Conservation (phyloP, 371 early-diverging fungal genomes). For the Apophysomyces variabilis region DNA sequence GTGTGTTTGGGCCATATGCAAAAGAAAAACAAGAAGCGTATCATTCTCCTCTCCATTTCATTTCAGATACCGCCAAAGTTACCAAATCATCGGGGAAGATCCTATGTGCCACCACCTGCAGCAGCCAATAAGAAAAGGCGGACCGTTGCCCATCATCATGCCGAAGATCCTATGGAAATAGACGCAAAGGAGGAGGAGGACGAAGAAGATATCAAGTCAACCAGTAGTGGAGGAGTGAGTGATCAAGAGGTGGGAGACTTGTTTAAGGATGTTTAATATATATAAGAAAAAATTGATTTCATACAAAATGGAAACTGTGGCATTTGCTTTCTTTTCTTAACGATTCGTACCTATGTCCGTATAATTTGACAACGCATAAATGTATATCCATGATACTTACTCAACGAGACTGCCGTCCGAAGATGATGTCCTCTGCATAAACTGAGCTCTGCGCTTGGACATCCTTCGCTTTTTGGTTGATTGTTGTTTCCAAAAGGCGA, state of each 20-base stretch:
- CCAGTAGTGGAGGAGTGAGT: constrained; percentile 7
- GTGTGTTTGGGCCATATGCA: background rate
- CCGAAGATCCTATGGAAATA: background rate
- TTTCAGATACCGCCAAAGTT: constrained; percentile 58
- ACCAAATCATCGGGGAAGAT: constrained; percentile 30
- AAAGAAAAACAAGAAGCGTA: too few relatives aligned
- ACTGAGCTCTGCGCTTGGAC: too few relatives aligned
- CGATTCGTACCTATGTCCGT: too few relatives aligned
- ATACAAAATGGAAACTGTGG: too few relatives aligned
- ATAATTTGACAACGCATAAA: too few relatives aligned
- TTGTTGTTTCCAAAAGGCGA: too few relatives aligned
- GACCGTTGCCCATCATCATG: background rate
- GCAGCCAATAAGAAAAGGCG: constrained; percentile 6
- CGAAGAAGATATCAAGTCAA: constrained; percentile 3
- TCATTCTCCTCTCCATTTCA: background rate
- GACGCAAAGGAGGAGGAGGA: background rate
- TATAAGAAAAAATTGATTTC: too few relatives aligned
- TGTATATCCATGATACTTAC: too few relatives aligned
- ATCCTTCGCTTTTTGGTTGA: too few relatives aligned
- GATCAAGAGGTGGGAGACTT: constrained; percentile 10
- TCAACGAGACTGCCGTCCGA: background rate
- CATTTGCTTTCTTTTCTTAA: too few relatives aligned
- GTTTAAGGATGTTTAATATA: background rate
- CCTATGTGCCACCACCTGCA: constrained; percentile 27
- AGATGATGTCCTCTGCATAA: background rate